phyloP scores from a whole-genome alignment of 495 filamentous ascomycete genomes.

The Bacidia rubella region DNA sequence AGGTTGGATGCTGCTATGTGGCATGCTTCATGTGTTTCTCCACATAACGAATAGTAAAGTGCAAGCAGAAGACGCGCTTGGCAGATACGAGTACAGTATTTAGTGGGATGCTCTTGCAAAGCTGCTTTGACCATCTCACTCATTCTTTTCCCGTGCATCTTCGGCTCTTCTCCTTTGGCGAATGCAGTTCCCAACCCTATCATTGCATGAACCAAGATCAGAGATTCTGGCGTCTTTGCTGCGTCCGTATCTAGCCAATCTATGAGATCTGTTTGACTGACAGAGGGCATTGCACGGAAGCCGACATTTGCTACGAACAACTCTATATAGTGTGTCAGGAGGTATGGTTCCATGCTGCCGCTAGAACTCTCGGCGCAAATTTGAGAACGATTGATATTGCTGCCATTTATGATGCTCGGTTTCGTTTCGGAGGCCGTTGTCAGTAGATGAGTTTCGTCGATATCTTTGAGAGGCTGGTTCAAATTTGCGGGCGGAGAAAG shows the following conservation, averaged over 20 bases:
- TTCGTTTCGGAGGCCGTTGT: neutral
- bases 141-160: neutral
- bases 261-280: conserved; percentile 25
- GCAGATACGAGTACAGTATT: neutral
- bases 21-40: neutral
- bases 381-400: neutral
- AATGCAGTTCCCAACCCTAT: conserved; percentile 46
- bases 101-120: neutral
- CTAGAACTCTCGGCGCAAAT: neutral
- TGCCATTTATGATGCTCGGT: neutral
- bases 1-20: neutral
- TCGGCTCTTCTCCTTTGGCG: conserved; percentile 20
- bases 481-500: conserved; percentile 36
- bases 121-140: neutral
- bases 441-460: conserved; percentile 15
- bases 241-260: conserved; percentile 39
- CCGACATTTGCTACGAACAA: conserved; percentile 37
- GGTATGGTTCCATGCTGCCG: neutral
- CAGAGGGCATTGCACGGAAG: conserved; percentile 40
- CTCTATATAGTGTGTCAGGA: neutral
- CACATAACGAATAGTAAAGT: neutral
- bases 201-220: conserved; percentile 56
- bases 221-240: conserved; percentile 47
- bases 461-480: conserved; percentile 46
- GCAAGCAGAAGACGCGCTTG: neutral